Base-by-base conservation (phyloP, 495 filamentous ascomycete genomes). In the Saxophila tyrrhenica region DNA sequence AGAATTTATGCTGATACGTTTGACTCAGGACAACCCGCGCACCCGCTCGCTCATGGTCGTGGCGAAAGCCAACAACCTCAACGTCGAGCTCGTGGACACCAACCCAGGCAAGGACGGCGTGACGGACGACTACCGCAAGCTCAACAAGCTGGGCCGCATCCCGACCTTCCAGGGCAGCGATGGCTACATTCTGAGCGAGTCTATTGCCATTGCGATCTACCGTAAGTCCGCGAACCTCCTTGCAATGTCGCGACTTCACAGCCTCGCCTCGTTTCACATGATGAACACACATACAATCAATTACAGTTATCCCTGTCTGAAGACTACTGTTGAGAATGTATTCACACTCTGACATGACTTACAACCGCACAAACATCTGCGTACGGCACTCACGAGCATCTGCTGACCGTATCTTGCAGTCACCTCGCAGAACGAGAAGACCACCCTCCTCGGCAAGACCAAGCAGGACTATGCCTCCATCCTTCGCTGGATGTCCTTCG, bases 371-470 rank as follows among this genome's bases (percentile, higher is more conserved):
- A 35, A 49, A 47, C 11, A 29, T 25, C 17, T 39, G 20, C 24
- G 25, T n/a, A 32, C 16, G 19, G 1, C 16, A 35, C 20, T n/a
- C 45, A 24, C 20, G 21, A 48, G 45, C 53, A 50, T 16, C 21
- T 24, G 49, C 51, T 49, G 13, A 52, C 51, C 22, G 1, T 19
- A 5, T 17, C 20, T 15, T 25, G 52, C 59, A 98, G 92, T 99
- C 66, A 88, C 92, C 67, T 95, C 92, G 64, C 92, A 99, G 77
- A 97, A 99, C 72, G 92, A 97, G 83, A 97, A 96, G 82, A 99
- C 94, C 60, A 90, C 89, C 60, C 87, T 99, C 49, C 79, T 99
- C 57, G 92, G 92, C 66, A 96, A 96, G 82, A 97, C 90, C 74
- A 99, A 99, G 84, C 89, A 97, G 75, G 92, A 99, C 79, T 87